These are phyloP conservation scores for Alternaria brassicicola DNA, from an alignment of 2,329 filamentous ascomycete species.

Conservation along the genomic window DNA sequence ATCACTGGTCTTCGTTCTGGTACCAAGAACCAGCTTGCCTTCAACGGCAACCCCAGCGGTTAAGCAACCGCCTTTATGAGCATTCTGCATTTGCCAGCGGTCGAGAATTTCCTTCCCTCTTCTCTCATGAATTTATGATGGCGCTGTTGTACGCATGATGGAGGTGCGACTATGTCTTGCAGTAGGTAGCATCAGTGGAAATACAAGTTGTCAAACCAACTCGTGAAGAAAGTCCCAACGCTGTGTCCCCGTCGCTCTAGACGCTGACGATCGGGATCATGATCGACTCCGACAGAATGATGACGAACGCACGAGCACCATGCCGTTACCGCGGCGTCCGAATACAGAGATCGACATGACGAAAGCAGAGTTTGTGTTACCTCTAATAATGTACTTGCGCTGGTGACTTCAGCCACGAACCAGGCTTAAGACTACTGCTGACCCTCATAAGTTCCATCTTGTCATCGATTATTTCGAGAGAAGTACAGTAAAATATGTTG, in stretches of 20 bases:
- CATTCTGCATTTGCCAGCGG: neutral
- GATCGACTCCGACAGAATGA: neutral
- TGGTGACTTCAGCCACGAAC: neutral
- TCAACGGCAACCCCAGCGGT: conserved; percentile 56
- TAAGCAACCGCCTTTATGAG: conserved; percentile 11
- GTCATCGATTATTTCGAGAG: neutral
- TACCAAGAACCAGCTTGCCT: conserved; percentile 61
- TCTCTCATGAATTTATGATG: conserved; percentile 13
- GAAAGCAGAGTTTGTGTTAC: neutral
- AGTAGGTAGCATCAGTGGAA: conserved; percentile 2
- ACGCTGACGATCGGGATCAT: neutral
- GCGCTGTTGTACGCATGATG: neutral
- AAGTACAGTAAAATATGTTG: neutral
- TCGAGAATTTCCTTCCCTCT: conserved; percentile 3
- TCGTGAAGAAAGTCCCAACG: neutral
- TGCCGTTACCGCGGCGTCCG: neutral
- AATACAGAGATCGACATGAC: neutral
- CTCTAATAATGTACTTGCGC: neutral
- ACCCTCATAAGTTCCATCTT: neutral
- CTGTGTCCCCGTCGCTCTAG: neutral
- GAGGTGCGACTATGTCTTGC: neutral
- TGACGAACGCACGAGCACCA: neutral
- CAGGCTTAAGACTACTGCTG: neutral
- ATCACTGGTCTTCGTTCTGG: conserved; percentile 53
- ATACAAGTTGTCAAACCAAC: conserved; percentile 1